Conservation (phyloP, 371 early-diverging fungal genomes). For the Rhizomucor miehei region DNA sequence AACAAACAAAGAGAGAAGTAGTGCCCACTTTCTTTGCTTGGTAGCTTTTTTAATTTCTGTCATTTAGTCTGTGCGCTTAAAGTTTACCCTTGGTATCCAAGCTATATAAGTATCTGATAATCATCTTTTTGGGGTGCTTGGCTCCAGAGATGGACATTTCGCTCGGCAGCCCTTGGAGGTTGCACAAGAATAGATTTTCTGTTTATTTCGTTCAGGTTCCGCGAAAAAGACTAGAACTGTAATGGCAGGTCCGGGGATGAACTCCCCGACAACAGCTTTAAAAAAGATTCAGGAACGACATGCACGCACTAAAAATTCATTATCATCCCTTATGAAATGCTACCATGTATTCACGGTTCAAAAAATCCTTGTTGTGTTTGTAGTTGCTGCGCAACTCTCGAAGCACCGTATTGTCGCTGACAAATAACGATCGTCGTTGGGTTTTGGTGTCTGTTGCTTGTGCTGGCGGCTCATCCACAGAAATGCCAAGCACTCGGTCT, state of each 20-base stretch:
- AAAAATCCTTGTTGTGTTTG: constrained; percentile 19
- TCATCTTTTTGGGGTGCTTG: no score
- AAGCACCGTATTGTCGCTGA: constrained; percentile 45
- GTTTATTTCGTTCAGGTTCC: background rate
- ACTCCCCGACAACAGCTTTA: background rate
- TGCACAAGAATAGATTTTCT: background rate
- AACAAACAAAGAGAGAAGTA: no score
- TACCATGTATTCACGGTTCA: constrained; percentile 34
- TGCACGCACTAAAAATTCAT: no score
- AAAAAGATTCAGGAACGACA: no score
- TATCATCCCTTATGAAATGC: constrained; percentile 20
- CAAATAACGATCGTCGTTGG: constrained; percentile 45
- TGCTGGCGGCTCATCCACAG: constrained; percentile 13
- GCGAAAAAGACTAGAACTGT: background rate
- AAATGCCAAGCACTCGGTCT: constrained; percentile 54
- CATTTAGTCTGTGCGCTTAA: no score
- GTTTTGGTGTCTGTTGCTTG: background rate
- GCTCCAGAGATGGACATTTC: no score
- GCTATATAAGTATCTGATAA: no score
- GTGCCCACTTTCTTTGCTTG: no score
- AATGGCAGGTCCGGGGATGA: background rate
- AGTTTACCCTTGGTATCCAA: no score
- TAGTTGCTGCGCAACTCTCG: constrained; percentile 45
- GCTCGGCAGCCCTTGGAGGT: no score
- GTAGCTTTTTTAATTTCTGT: no score